Base-by-base conservation (phyloP, 1,284 basidiomycete genomes). In the Prillingera fragicola region DNA sequence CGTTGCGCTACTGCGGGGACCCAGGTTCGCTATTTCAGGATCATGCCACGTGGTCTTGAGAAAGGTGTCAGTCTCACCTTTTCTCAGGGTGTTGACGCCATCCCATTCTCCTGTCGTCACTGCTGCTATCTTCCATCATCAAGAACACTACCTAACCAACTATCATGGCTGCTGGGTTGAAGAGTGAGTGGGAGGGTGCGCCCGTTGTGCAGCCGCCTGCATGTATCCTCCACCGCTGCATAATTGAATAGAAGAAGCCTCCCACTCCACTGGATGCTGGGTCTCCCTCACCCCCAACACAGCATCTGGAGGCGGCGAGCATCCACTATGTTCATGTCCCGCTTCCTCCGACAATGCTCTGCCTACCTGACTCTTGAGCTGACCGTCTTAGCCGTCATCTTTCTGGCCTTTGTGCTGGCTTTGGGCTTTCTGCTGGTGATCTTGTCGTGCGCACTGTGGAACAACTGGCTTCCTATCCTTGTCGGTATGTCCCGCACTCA, bases 391-490 rank as follows among this genome's bases (percentile, higher is more conserved):
- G 89, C 87, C 62, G 89, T 95, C 58, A 90, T 95, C 59, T 77
- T 94, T 48, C 81, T 96, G 41, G 91, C 94, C 4, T 95, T 98
- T 71, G 87, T 96, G 46, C 82, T 99, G 32, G 95, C 95, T 12
- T 79, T 95, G 23, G 95, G 95, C 21, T 99, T 98, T 74, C 75
- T 98, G 45, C 81, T 98, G 63, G 88, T 98, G 67, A 99, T 99
- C 70, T 83, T 99, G 23, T 92, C 89, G 1, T 98, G 95, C 68
- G 94, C 95, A 19, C 75, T 98, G 28, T 98, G 86, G 84, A 74
- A 81, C 26, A 98, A 99, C 72, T 99, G 95, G 95, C 77, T 98
- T 13, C 95, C 95, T 34, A 76, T 98, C 38, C 80, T 98, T 55
- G 94, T 97, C 57, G 94, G 94, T 95, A 61, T 66, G 89, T 79